Base-by-base conservation (phyloP, 2,329 filamentous ascomycete species). In the Lomentospora prolificans region DNA sequence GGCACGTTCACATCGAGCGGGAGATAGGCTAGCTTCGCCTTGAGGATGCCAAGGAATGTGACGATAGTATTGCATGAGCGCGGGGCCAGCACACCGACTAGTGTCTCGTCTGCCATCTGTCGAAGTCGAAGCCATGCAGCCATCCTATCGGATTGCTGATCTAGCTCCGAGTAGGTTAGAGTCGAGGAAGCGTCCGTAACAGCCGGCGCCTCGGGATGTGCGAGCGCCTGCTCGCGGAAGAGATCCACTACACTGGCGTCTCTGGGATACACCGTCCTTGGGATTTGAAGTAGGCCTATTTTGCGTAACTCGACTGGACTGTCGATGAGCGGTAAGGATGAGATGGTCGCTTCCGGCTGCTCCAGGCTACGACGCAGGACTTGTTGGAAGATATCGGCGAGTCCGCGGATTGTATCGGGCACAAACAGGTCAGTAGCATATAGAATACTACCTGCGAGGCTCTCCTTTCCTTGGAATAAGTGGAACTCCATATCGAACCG, bases 371-470 rank as follows among this genome's bases (percentile, higher is more conserved):
- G 50, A 0, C 55, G 46, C 0, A 66, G 57, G 2, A 64, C 54
- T 0, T 8, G 50, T 1, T 52, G 33, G 25, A 66, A 64, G 12
- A 61, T 55, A 0, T 56, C 57, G 1, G 61, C 36, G 39, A 65
- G 50, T 5, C 31, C 58, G 7, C 39, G 50, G 8, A 65, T 61
- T 1, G 61, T 61, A 9, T 58, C 41, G 39, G 17, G 39, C 12
- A 3, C 17, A 22, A n/a, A 44, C 8, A 44, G 39, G 17, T 44
- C 39, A n/a, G 12, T 8, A 8, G 39, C 12, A 0, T 80, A 66
- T 0, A 77, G 72, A 0, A 76, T 77, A 64, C 76, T 79, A 1
- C 77, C 78, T 54, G 79, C 81, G 0, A 78, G 63, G 57, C 82
- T 77, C 50, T 79, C 74, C 3, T 79, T 64, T 22, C 50, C 50